phyloP scores from a whole-genome alignment of 805 yeast species.

The Lipomyces mesembrius region DNA sequence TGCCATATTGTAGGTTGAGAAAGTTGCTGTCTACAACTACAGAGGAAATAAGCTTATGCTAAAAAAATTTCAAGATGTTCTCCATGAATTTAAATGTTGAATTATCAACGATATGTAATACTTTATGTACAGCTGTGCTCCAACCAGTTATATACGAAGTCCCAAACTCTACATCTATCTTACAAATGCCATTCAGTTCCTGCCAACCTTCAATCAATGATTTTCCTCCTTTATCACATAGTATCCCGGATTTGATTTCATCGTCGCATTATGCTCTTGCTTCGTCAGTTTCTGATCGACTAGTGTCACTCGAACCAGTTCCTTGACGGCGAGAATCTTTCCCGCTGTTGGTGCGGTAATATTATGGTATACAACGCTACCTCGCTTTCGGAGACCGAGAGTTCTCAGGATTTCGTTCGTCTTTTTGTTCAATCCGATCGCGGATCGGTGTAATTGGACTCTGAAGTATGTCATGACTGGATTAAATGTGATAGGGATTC shows the following conservation, averaged over 20 bases:
- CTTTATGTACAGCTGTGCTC: not conserved
- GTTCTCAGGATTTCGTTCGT: conserved; percentile 67
- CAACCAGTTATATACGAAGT: not conserved
- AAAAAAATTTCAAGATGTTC: not conserved
- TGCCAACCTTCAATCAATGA: not conserved
- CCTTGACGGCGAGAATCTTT: conserved; percentile 79
- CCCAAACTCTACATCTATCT: not conserved
- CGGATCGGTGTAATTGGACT: conserved; percentile 77
- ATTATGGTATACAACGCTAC: conserved; percentile 70
- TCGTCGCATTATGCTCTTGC: conserved; percentile 56
- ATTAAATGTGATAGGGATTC: not conserved
- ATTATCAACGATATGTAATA: not conserved
- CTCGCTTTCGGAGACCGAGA: conserved; percentile 76
- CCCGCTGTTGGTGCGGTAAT: conserved; percentile 85
- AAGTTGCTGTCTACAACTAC: too few relatives aligned
- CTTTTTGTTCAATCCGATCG: conserved; percentile 79
- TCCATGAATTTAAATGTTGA: not conserved
- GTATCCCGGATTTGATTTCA: conserved; percentile 72
- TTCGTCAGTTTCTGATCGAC: conserved; percentile 59
- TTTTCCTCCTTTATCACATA: conserved; percentile 48
- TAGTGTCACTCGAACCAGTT: conserved; percentile 79
- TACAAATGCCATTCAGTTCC: not conserved
- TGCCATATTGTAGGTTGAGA: too few relatives aligned
- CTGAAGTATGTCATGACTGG: conserved; percentile 53
- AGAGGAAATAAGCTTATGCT: too few relatives aligned